Percentiles rank a stretch among this genome's conserved stretches.
phyloP scores from a whole-genome alignment of 768 basidiomycete genomes.

The Mycena belliarum region DNA sequence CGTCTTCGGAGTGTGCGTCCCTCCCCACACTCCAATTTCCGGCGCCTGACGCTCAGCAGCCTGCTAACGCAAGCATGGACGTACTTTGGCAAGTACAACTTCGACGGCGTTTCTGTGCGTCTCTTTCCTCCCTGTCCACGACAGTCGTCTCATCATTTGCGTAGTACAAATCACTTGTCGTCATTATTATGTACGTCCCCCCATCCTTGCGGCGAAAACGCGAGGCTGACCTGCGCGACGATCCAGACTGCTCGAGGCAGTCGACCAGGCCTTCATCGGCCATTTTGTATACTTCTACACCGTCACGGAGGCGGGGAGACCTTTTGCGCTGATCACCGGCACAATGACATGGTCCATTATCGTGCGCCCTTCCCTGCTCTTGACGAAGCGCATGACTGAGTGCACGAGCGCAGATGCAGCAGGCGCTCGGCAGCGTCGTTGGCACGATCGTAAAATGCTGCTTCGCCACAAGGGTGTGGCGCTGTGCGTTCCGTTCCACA shows the following conservation, averaged over 20 bases:
- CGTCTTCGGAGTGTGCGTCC: conserved; percentile 47
- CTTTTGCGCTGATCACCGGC: conserved; percentile 34
- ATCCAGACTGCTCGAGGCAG: conserved; percentile 51
- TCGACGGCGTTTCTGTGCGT: conserved; percentile 33
- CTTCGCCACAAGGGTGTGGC: conserved; percentile 63
- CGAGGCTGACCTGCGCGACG: too few species aligned
- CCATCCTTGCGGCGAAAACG: neutral
- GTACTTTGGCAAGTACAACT: conserved; percentile 57
- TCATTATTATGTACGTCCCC: too few species aligned
- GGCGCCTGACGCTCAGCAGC: neutral
- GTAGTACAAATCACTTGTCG: conserved; percentile 13
- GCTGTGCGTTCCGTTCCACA: conserved; percentile 45
- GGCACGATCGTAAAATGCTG: conserved; percentile 58
- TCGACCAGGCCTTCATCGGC: conserved; percentile 57
- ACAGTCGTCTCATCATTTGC: too few species aligned
- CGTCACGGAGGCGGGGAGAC: conserved; percentile 44
- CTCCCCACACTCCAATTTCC: neutral
- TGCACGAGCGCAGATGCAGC: conserved; percentile 58
- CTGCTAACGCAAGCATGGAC: conserved; percentile 53
- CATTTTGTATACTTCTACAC: conserved; percentile 59
- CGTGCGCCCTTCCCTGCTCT: neutral
- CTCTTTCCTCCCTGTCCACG: neutral
- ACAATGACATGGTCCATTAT: conserved; percentile 47
- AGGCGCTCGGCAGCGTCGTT: conserved; percentile 41
- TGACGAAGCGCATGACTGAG: too few species aligned